Percentiles rank a stretch among this genome's conserved stretches.
These are phyloP conservation scores for Taphrina populina DNA, from an alignment of 1,139 yeast genomes.

Conservation along the genomic window DNA sequence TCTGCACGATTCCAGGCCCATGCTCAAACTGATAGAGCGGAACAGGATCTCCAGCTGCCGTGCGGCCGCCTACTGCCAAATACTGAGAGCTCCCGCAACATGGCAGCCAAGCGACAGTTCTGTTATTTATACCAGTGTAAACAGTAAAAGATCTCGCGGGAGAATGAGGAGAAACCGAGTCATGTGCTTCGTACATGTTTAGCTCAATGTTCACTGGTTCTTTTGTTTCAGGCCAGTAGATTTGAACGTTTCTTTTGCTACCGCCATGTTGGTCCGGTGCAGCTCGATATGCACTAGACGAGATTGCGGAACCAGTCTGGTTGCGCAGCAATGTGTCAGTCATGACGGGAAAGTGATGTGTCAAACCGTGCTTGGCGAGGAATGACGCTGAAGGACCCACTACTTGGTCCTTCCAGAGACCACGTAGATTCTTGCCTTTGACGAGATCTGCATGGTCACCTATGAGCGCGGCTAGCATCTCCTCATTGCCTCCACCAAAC, in stretches of 20 bases:
- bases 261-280: too few relatives aligned
- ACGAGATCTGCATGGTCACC: conserved; percentile 1
- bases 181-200: too few relatives aligned
- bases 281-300: too few relatives aligned
- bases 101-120: not conserved
- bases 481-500: too few relatives aligned
- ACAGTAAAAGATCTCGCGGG: conserved; percentile 1
- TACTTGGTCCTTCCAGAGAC: conserved; percentile 7
- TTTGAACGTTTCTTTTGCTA: too few relatives aligned
- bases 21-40: not conserved
- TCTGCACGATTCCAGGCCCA: conserved; percentile 4
- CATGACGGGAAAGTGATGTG: too few relatives aligned
- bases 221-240: too few relatives aligned
- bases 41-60: not conserved
- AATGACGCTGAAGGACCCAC: not conserved
- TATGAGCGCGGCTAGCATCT: not conserved
- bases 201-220: too few relatives aligned
- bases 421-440: not conserved
- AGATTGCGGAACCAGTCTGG: too few relatives aligned
- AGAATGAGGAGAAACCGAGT: too few relatives aligned
- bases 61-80: conserved; percentile 6
- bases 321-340: too few relatives aligned
- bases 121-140: conserved; percentile 1
- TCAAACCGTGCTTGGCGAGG: too few relatives aligned
- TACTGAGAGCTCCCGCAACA: not conserved